phyloP scores from a whole-genome alignment of 2,329 filamentous ascomycete species.

The Diaporthe ampelina region DNA sequence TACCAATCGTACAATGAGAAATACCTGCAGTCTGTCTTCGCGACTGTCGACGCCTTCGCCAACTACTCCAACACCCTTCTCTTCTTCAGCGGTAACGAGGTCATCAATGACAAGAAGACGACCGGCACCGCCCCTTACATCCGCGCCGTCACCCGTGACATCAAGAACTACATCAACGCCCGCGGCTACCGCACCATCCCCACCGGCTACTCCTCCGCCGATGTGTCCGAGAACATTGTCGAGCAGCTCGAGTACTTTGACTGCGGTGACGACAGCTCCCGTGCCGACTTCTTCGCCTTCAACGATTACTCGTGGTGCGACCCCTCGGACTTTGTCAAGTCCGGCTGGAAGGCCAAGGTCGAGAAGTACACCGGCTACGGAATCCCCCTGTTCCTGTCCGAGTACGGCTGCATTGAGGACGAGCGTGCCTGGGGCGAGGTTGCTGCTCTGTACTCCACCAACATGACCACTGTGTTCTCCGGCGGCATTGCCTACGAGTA shows the following conservation, averaged over 20 bases:
- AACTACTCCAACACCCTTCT: constrained; percentile 89
- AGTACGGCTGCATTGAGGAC: constrained; percentile 91
- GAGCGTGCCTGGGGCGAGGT: constrained; percentile 87
- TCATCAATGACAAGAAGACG: constrained; percentile 78
- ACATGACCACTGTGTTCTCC: constrained; percentile 94
- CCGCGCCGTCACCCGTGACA: constrained; percentile 84
- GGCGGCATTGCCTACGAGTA: constrained; percentile 98
- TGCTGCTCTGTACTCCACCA: constrained; percentile 79
- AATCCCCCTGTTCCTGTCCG: constrained; percentile 92
- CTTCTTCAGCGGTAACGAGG: constrained; percentile 87
- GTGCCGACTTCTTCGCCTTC: constrained; percentile 86
- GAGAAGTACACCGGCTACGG: constrained; percentile 89
- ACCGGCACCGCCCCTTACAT: constrained; percentile 79
- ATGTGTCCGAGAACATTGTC: constrained; percentile 87
- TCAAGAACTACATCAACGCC: constrained; percentile 76
- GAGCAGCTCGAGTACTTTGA: constrained; percentile 94
- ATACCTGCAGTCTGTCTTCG: constrained; percentile 88
- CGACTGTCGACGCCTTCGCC: constrained; percentile 86
- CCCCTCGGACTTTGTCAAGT: constrained; percentile 74
- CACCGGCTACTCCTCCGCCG: constrained; percentile 84
- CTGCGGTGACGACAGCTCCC: constrained; percentile 86
- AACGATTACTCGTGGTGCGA: constrained; percentile 94
- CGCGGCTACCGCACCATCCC: constrained; percentile 75
- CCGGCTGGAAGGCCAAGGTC: constrained; percentile 91
- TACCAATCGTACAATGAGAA: constrained; percentile 84